phyloP scores from a whole-genome alignment of 2,329 filamentous ascomycete genomes.

The Blastomyces emzantsi region DNA sequence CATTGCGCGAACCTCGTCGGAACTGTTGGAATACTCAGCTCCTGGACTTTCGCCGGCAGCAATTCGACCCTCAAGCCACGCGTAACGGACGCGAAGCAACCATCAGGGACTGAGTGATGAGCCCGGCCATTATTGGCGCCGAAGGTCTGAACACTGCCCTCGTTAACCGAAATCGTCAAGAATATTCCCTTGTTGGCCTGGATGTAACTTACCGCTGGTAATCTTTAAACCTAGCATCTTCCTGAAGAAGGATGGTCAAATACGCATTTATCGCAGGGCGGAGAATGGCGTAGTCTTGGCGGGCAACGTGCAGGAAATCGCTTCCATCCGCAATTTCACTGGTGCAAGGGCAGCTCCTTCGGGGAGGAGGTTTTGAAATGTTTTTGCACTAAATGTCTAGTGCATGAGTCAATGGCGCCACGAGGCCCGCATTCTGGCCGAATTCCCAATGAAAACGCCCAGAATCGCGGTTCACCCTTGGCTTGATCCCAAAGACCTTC shows the following conservation, averaged over 20 bases:
- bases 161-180: neutral
- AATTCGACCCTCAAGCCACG: neutral
- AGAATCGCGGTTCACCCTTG: conserved; percentile 6
- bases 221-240: conserved; percentile 4
- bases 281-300: neutral
- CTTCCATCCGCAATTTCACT: conserved; percentile 5
- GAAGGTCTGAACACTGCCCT: neutral
- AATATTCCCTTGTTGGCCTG: neutral
- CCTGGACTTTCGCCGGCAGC: too few relatives aligned
- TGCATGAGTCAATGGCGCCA: neutral
- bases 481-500: neutral
- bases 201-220: conserved; percentile 1
- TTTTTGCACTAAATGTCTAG: neutral
- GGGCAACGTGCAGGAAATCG: conserved; percentile 1
- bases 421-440: neutral
- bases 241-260: conserved; percentile 6
- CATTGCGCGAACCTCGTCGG: too few relatives aligned
- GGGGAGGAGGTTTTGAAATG: neutral
- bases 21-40: neutral
- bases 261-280: neutral
- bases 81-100: neutral
- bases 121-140: neutral
- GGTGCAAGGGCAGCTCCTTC: neutral
- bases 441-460: neutral
- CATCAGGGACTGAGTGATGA: neutral